Evolutionary conservation across 2,329 filamentous ascomycete genomes (phyloP), one percentile per base, ranked within the genome.

Genomic region (Fusarium staphyleae): DNA sequence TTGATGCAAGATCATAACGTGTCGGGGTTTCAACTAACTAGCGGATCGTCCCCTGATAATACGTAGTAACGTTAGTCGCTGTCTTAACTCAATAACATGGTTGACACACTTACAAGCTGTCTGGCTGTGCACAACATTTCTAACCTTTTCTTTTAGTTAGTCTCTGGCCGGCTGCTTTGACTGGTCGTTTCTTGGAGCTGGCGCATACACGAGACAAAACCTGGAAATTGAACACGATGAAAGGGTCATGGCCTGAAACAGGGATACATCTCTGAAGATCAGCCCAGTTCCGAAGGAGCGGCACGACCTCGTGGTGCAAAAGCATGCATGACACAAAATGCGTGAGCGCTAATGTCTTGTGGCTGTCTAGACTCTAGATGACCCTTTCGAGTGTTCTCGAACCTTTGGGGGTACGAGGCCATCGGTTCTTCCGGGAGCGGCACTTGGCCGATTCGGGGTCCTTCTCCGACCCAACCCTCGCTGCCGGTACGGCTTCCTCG

Each of bases 191-290:
- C 19, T 22, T 22, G 19, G 19, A 29, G 28, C 28, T 10, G 28
- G 10, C 28, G 9, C 28, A 10, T 11, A 10, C 12, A 10, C 28
- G 9, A 5, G 28, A 29, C 10, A 29, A 29, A n/a, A n/a, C n/a
- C n/a, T n/a, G 11, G 28, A 50, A 54, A 58, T 34, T 28, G 41
- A 55, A 36, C 32, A 45, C 50, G 48, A 59, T 62, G 42, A 62
- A 60, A 59, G 57, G 58, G 35, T 43, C 42, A 40, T 16, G 42
- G 46, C 49, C 54, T 62, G 58, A 62, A 62, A 62, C 58, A 62
- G 58, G 58, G 49, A 62, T 62, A 41, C 30, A 48, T 33, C 3
- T 30, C 4, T n/a, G 13, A 10, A 30, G 12, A 30, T 15, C 30
- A 36, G 34, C 36, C 36, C 26, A 42, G 40, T 55, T 41, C 58